Percentiles rank a stretch among this genome's conserved stretches.
Evolutionary conservation across 345 rosid species (phyloP).

Genomic region (Gossypium longicalyx): DNA sequence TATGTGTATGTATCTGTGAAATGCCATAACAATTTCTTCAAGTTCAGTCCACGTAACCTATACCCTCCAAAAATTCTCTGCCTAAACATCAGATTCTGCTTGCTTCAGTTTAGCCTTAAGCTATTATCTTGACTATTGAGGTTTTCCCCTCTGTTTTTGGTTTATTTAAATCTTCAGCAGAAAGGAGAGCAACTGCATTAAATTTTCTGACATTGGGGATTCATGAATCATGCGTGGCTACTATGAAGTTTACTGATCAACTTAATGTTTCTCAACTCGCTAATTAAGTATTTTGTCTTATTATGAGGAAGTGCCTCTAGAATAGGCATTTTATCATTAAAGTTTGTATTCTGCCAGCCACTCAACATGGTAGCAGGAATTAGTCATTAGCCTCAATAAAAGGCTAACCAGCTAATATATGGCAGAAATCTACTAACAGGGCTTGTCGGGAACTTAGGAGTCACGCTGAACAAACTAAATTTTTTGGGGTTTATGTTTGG

Average conservation of each 20-base stretch:
- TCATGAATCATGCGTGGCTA: not conserved
- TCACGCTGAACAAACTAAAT: not conserved
- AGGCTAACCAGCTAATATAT: not conserved
- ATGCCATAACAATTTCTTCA: not conserved
- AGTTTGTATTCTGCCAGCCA: not conserved
- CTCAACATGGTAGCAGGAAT: not conserved
- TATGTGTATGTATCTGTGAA: not conserved
- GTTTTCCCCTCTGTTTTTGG: not conserved
- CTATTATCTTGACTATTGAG: not conserved
- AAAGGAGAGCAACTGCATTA: not conserved
- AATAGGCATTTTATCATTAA: not conserved
- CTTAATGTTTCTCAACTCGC: not conserved
- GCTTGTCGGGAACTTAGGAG: not conserved
- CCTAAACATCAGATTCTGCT: not conserved
- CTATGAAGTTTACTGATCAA: not conserved
- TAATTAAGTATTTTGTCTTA: not conserved
- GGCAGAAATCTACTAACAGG: not conserved
- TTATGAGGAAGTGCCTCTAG: not conserved
- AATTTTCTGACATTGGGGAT: not conserved
- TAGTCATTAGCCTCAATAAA: conserved; percentile 1
- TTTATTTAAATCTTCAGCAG: not conserved
- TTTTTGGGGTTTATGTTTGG: not conserved
- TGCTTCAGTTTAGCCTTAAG: not conserved
- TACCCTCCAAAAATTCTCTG: not conserved
- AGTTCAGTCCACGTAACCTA: not conserved